These are phyloP conservation scores for Termitomyces sp. DNA, from an alignment of 768 basidiomycete genomes.

Conservation along the genomic window DNA sequence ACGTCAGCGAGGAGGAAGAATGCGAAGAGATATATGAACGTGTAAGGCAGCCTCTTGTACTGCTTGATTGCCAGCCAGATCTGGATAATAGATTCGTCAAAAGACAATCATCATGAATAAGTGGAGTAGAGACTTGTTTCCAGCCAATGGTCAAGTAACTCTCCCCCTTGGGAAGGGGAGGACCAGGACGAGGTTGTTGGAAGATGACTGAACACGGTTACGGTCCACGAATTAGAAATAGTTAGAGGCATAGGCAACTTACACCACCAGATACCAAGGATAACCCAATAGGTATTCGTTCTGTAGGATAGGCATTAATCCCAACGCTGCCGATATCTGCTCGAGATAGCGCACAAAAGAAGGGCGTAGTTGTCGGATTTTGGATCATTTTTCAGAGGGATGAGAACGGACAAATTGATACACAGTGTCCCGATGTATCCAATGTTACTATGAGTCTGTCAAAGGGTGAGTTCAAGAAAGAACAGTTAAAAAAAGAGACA, in stretches of 20 bases:
- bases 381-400: constrained; percentile 56
- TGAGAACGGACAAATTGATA: constrained; percentile 66
- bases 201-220: constrained; percentile 54
- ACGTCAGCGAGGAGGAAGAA: constrained; percentile 82
- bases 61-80: constrained; percentile 76
- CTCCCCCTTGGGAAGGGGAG: constrained; percentile 72
- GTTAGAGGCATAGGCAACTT: constrained; percentile 19
- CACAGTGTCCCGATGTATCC: constrained; percentile 65
- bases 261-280: constrained; percentile 90
- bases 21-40: constrained; percentile 73
- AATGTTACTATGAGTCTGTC: constrained; percentile 70
- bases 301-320: constrained; percentile 26
- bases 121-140: constrained; percentile 52
- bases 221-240: neutral
- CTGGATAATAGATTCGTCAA: constrained; percentile 27
- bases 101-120: neutral
- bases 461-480: neutral
- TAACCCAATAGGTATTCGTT: constrained; percentile 72
- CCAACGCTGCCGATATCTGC: neutral
- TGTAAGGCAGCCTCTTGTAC: constrained; percentile 75
- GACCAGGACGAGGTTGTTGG: constrained; percentile 82
- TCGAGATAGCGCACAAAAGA: constrained; percentile 47
- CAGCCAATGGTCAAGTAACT: constrained; percentile 79
- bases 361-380: constrained; percentile 74
- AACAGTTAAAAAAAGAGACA: neutral